Percentiles rank a stretch among this genome's conserved stretches.
Conservation (phyloP, 2,329 filamentous ascomycete genomes). For the Macrophomina pseudophaseolina region DNA sequence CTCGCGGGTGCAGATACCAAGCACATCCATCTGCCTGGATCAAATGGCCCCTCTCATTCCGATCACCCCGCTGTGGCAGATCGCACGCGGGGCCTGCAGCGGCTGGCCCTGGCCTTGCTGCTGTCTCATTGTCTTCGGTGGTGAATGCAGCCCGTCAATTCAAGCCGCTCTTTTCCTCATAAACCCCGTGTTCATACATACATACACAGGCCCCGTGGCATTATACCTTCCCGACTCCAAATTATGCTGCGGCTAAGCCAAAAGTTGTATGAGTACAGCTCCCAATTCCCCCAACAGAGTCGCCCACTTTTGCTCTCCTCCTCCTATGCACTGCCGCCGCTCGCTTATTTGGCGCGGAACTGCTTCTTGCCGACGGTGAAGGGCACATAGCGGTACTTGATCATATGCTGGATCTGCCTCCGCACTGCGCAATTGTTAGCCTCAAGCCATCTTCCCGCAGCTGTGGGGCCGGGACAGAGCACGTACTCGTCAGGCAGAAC, state of each 20-base stretch:
- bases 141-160: slow-evolving; percentile 1
- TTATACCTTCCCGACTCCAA: slow-evolving; percentile 16
- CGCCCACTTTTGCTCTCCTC: background rate
- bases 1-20: background rate
- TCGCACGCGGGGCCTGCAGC: background rate
- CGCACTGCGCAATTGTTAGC: slow-evolving; percentile 68
- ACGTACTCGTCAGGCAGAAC: slow-evolving; percentile 91
- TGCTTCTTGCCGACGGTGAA: slow-evolving; percentile 83
- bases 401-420: slow-evolving; percentile 99
- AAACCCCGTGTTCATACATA: slow-evolving; percentile 17
- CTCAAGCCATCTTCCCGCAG: slow-evolving; percentile 3
- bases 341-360: slow-evolving; percentile 26
- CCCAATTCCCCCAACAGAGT: background rate
- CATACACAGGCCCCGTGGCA: slow-evolving; percentile 8
- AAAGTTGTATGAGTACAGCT: slow-evolving; percentile 1
- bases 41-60: background rate
- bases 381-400: slow-evolving; percentile 98
- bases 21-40: background rate
- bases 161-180: slow-evolving; percentile 14
- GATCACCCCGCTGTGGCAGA: background rate
- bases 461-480: background rate
- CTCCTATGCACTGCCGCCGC: background rate
- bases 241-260: slow-evolving; percentile 23
- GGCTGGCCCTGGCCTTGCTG: background rate
- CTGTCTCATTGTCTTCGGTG: background rate